Conservation (phyloP, 2,329 filamentous ascomycete species). For the Diaporthe vexans region DNA sequence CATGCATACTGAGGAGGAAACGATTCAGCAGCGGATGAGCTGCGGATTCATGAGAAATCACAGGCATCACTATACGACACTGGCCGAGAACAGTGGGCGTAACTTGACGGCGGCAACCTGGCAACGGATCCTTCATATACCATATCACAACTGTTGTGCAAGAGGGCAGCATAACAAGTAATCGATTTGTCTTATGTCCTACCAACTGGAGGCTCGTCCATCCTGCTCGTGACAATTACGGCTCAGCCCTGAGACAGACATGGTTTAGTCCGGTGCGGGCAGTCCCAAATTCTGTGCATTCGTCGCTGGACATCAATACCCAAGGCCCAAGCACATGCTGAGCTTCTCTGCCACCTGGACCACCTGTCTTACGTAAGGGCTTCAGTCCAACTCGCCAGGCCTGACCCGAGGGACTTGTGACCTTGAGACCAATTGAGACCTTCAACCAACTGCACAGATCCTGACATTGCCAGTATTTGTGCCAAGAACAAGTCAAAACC, state of each 20-base stretch:
- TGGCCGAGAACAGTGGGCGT: constrained; percentile 8
- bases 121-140: constrained; percentile 29
- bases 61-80: constrained; percentile 15
- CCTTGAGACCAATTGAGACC: not conserved
- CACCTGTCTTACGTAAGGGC: constrained; percentile 22
- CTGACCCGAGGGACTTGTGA: not conserved
- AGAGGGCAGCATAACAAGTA: constrained; percentile 33
- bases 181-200: constrained; percentile 32
- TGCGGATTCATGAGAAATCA: not conserved
- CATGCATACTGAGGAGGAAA: not conserved
- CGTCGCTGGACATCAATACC: not conserved
- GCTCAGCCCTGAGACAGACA: not conserved
- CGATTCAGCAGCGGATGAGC: not conserved
- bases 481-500: not conserved
- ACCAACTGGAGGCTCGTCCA: not conserved
- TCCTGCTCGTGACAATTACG: not conserved
- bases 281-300: not conserved
- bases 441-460: not conserved
- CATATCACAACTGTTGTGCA: constrained; percentile 37
- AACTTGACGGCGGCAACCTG: constrained; percentile 9
- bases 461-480: not conserved
- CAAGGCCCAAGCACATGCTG: not conserved
- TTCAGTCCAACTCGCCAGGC: not conserved
- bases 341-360: not conserved
- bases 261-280: not conserved